Evolutionary conservation across 2,329 filamentous ascomycete species (phyloP), one percentile per base, ranked within the genome.

Genomic region (Penicillium freii): DNA sequence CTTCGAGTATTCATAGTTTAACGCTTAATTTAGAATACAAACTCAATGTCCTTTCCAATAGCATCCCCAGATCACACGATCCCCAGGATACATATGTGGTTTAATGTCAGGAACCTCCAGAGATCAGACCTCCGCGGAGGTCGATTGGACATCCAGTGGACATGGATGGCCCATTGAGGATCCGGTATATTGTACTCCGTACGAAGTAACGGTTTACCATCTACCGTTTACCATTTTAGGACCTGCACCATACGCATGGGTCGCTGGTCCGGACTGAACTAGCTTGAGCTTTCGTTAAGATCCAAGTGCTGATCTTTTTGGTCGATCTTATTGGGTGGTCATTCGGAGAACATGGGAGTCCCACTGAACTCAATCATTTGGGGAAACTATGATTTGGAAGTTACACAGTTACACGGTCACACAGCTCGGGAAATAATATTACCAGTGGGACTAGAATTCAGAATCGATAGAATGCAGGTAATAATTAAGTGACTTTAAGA

Each of bases 341-440:
- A 13, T 33, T 33, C 9, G 11, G 31, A 15, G 31, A 33, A 13
- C 31, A 60, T 34, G 29, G 36, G 51, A 53, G 61, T 54, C 44
- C 62, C 62, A 64, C 60, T 34, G 21, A 25, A 51, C 50, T 61
- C 51, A 39, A 40, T 49, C 44, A 38, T 34, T 54, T 47, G 27
- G 34, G 23, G 42, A 21, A 40, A 52, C 23, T 19, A 31, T 19
- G 25, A 29, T 31, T 29, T 25, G 1, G n/a, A 23, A 17, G 25
- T 27, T 27, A 27, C 25, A 27, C 23, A 23, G 21, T 34, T 15
- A 49, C 19, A 42, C 6, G 5, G 51, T 25, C 27, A 33, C 9
- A 34, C 25, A 23, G 34, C 11, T 29, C 19, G 33, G 54, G 21
- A 46, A 44, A 38, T 46, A 36, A 15, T 46, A 39, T 45, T 36